phyloP scores from a whole-genome alignment of 2,329 filamentous ascomycete species.

The Botrytis porri region DNA sequence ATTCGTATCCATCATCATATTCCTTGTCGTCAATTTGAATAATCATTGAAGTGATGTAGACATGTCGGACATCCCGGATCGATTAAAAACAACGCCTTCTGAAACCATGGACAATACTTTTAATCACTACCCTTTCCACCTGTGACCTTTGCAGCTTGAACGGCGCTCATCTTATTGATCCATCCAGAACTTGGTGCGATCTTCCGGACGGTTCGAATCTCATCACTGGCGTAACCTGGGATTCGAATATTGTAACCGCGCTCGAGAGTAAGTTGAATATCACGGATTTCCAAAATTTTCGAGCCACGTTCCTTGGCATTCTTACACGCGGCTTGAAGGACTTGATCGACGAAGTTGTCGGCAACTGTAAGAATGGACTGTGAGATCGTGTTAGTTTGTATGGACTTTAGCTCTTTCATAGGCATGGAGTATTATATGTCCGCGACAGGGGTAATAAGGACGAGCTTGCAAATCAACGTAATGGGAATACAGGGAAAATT shows the following conservation, averaged over 20 bases:
- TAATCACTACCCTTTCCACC: slow-evolving; percentile 42
- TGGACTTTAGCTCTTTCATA: neutral
- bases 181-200: slow-evolving; percentile 83
- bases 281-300: slow-evolving; percentile 83
- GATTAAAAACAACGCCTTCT: neutral
- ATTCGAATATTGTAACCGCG: slow-evolving; percentile 88
- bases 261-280: slow-evolving; percentile 79
- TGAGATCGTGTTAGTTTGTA: slow-evolving; percentile 17
- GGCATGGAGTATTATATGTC: too few relatives aligned
- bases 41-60: neutral
- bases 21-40: neutral
- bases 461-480: neutral
- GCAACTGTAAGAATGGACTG: slow-evolving; percentile 85
- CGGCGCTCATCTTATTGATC: slow-evolving; percentile 96
- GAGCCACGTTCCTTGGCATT: slow-evolving; percentile 91
- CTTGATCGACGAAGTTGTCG: slow-evolving; percentile 91
- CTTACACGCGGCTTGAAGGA: slow-evolving; percentile 81
- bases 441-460: neutral
- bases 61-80: neutral
- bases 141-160: slow-evolving; percentile 87
- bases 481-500: slow-evolving; percentile 17
- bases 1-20: neutral
- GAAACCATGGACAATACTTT: neutral
- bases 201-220: slow-evolving; percentile 91
- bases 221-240: slow-evolving; percentile 90